Evolutionary conservation across 2,329 filamentous ascomycete genomes (phyloP), one percentile per base, ranked within the genome.

Genomic region (Chalara sp.): DNA sequence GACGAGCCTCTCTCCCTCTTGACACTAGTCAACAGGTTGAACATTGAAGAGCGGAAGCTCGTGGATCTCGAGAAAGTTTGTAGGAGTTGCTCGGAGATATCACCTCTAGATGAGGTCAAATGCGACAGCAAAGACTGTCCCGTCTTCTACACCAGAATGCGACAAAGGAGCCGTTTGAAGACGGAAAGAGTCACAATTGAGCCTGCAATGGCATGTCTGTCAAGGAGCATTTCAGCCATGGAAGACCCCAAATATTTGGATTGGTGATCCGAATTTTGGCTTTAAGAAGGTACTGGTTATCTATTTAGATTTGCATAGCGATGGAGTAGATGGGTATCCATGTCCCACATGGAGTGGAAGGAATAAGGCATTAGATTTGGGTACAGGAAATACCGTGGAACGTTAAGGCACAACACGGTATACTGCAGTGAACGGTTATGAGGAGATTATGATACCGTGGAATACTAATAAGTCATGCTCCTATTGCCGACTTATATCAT

Each of bases 91-190:
- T 83, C 89, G 39, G 84, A 82, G 1, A 65, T 91, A 13, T 75
- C 85, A 4, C 85, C 83, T 56, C 72, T 81, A 2, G 92, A 96
- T 37, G 81, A 86, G 33, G 84, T 96, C n/a, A 76, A 70, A 40
- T 99, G 93, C 64, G 89, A 96, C 63, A 95, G 87, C 66, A 82
- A 87, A 65, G 92, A 96, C 68, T 99, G 93, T 64, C 87, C 91
- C 0, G 89, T 96, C 0, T 97, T 95, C 60, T 97, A 95, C 69
- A 84, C 84, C 32, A 71, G 89, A 11, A 76, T 81, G 48, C 86
- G 82, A 66, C 82, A 87, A 63, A 67, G 67, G 28, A 75, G 76
- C 7, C 73, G 67, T 46, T 48, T 74, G 46, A 62, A 64, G 43
- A 69, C 61, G 37, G 68, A 70, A 54, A 67, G 55, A 49, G 64